A percentile compares a stretch with the other conserved stretches of the same genome.
Evolutionary conservation across 2,329 filamentous ascomycete genomes (phyloP).

Genomic region (Penicillium rolfsii): DNA sequence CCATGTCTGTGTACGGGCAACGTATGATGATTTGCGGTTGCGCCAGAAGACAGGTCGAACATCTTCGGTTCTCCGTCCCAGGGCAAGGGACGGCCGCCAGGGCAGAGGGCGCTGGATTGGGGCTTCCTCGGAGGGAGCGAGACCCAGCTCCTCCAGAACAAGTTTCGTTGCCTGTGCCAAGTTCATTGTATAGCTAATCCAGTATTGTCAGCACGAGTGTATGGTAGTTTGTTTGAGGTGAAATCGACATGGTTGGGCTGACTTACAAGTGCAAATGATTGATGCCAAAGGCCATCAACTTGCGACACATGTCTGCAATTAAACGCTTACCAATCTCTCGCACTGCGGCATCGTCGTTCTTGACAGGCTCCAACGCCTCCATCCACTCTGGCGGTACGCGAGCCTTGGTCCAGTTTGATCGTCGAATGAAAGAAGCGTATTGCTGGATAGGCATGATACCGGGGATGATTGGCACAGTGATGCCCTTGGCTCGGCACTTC

Average conservation of each 20-base stretch:
- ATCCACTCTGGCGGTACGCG: conserved; percentile 81
- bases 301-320: conserved; percentile 86
- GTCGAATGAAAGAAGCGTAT: conserved; percentile 86
- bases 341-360: conserved; percentile 94
- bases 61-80: conserved; percentile 88
- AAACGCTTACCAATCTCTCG: conserved; percentile 85
- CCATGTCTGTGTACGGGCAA: conserved; percentile 95
- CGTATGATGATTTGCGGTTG: conserved; percentile 93
- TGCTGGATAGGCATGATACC: conserved; percentile 95
- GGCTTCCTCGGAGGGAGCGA: conserved; percentile 75
- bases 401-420: conserved; percentile 89
- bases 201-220: conserved; percentile 33
- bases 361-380: conserved; percentile 81
- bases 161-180: conserved; percentile 90
- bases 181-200: conserved; percentile 85
- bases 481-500: conserved; percentile 82
- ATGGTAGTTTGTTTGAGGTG: not conserved
- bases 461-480: conserved; percentile 79
- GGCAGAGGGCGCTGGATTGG: conserved; percentile 88
- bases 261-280: conserved; percentile 83
- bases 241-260: conserved; percentile 4
- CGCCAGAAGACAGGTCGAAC: conserved; percentile 99
- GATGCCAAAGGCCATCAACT: conserved; percentile 79
- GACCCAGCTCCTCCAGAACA: conserved; percentile 85
- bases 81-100: conserved; percentile 91